Evolutionary conservation across 495 filamentous ascomycete genomes (phyloP).

Genomic region (Penicillium atrosanguineum): DNA sequence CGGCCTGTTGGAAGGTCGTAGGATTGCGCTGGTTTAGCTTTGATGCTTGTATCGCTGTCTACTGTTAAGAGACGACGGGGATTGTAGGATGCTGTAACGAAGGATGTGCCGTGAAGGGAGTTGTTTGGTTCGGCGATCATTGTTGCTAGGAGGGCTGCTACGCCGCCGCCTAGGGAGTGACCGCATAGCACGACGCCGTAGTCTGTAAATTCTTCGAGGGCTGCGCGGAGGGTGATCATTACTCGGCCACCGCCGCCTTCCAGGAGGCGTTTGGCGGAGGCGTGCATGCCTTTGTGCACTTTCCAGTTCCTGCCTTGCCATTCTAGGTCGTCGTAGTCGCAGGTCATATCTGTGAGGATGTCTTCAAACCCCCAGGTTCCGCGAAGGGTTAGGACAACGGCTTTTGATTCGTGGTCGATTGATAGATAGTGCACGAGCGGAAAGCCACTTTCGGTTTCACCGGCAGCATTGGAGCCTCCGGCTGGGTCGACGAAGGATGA

Average conservation of each 20-base stretch:
- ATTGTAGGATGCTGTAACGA: constrained; percentile 46
- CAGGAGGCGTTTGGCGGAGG: constrained; percentile 68
- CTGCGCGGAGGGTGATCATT: constrained; percentile 65
- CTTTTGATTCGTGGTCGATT: constrained; percentile 74
- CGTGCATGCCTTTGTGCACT: constrained; percentile 82
- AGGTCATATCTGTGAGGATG: constrained; percentile 76
- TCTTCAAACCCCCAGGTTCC: constrained; percentile 81
- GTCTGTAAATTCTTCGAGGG: constrained; percentile 65
- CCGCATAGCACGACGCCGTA: constrained; percentile 77
- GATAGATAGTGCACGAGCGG: constrained; percentile 78
- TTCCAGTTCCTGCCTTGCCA: constrained; percentile 68
- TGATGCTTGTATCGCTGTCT: constrained; percentile 18
- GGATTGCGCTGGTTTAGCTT: constrained; percentile 3
- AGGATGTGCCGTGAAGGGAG: constrained; percentile 51
- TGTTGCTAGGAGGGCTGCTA: constrained; percentile 70
- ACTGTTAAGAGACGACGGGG: constrained; percentile 39
- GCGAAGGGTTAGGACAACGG: constrained; percentile 71
- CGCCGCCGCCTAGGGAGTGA: constrained; percentile 74
- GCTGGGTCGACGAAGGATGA: constrained; percentile 75
- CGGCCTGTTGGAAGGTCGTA: constrained; percentile 62
- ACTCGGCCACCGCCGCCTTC: constrained; percentile 63
- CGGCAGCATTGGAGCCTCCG: constrained; percentile 69
- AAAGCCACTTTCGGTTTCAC: constrained; percentile 69
- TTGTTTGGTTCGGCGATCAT: constrained; percentile 64
- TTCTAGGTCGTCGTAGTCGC: constrained; percentile 70